Evolutionary conservation across 2,329 filamentous ascomycete genomes (phyloP), one percentile per base, ranked within the genome.

Genomic region (Sclerotinia glacialis): DNA sequence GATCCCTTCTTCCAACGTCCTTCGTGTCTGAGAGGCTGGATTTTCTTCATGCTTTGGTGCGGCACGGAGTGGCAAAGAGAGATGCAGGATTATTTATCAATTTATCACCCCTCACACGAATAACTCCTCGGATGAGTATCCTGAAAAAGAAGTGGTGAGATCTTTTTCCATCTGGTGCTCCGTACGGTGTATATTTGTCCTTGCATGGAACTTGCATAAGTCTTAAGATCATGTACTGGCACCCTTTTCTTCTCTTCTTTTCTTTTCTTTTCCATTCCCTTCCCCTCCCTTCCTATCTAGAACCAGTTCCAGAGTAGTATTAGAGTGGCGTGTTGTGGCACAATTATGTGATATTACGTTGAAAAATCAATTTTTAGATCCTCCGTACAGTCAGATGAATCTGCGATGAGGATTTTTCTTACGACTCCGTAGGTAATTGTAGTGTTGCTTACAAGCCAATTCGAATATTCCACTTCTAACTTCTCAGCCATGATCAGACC

Each of bases 341-440:
- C 2, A 1, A 37, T 26, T 50, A 23, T 31, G 5, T 54, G 16
- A 53, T 53, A 28, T 53, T 34, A 53, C 50, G n/a, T 21, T 53
- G 50, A 18, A 53, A 53, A 21, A 28, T 9, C 28, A 49, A 34
- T 18, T 21, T 34, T n/a, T 54, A 34, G 28, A 54, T 54, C 28
- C 52, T 54, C 28, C 52, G 28, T 34, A 52, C 52, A 54, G 52
- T 54, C 52, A 54, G 52, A 54, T 34, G 37, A 14, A 40, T n/a
- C 50, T 40, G 14, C 14, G 26, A 52, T 2, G 16, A 31, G 18
- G 28, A 28, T 5, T 18, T 14, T 52, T 18, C 49, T 21, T 12
- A 37, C 11, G n/a, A n/a, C n/a, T n/a, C n/a, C n/a, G n/a, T 11
- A 37, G 12, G 37, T 37, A 37, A 12, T 12, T 37, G 37, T 37